Base-by-base conservation (phyloP, 176 grass and related monocot genomes). In the Raddia guianensis region DNA sequence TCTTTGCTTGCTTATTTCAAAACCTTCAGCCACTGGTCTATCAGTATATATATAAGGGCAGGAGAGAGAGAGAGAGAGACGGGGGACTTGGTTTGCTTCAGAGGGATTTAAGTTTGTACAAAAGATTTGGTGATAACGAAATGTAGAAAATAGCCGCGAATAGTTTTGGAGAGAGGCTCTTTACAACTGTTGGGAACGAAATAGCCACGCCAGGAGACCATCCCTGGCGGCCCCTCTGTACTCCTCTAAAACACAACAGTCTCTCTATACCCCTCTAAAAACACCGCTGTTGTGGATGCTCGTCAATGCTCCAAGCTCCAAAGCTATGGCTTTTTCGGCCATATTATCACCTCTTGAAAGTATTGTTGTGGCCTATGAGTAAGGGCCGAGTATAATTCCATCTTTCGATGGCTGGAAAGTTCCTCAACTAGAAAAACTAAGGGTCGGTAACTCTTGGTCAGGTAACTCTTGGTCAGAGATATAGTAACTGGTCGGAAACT, bases 151-250 rank as follows among this genome's bases (percentile, higher is more conserved):
- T 66, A 63, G 52, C 68, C 84, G 32, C 51, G 65, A 76, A 70
- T 51, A 65, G 84, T 65, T 75, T 65, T 75, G 62, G 79, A 63
- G 77, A 56, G 13, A 34, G 44, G 82, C 83, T 72, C 58, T 72
- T 89, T 89, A 86, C 90, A 80, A 86, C 78, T 78, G 61, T 71
- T 86, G 63, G 62, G 73, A 60, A 86, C 80, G 73, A 89, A 90
- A 82, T 57, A 45, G 48, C 55, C 66, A 43, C 57, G 40, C 68
- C 21, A 49, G 27, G 27, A 27, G 27, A 40, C 64, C 72, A 63
- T 55, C 66, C 66, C 27, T 27, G 27, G 1, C 27, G 27, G 27
- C n/a, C n/a, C n/a, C 27, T 27, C 27, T 27, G 1, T 27, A 27
- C 27, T 1, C 27, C 27, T 27, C 27, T 27, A 27, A 27, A 27